Conservation (phyloP, 169 alveolate genomes). For the Babesia divergens region DNA sequence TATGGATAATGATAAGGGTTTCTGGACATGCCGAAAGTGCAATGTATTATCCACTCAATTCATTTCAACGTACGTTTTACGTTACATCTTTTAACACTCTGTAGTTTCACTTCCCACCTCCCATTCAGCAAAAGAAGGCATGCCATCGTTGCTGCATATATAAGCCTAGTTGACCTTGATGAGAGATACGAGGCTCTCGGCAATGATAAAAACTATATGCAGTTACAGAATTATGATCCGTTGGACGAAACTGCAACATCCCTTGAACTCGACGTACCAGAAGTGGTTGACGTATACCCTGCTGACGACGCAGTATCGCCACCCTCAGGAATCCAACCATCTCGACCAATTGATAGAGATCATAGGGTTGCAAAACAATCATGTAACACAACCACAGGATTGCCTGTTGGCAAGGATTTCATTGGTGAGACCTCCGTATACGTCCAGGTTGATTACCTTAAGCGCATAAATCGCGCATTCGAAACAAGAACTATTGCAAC, state of each 20-base stretch:
- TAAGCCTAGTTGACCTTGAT: neutral
- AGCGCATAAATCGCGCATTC: neutral
- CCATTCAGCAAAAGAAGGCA: neutral
- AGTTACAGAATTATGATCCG: neutral
- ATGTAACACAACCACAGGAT: too few relatives aligned
- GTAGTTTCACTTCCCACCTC: neutral
- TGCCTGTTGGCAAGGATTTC: neutral
- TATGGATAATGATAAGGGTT: conserved; percentile 1
- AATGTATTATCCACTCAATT: conserved; percentile 11
- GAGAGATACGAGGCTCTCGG: neutral
- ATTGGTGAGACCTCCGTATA: neutral
- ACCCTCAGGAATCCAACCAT: neutral
- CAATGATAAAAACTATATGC: neutral
- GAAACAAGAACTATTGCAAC: neutral
- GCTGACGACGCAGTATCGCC: neutral
- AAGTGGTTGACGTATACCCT: neutral
- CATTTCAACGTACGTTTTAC: conserved; percentile 11
- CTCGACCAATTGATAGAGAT: too few relatives aligned
- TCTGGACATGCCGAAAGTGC: conserved; percentile 17
- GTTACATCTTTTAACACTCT: neutral
- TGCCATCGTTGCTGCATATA: conserved; percentile 18
- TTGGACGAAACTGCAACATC: conserved; percentile 1
- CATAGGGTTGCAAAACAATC: neutral
- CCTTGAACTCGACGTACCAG: conserved; percentile 11
- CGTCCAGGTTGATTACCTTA: conserved; percentile 12